Conservation (phyloP, 140 eudicot species). For the Flaveria floridana region DNA sequence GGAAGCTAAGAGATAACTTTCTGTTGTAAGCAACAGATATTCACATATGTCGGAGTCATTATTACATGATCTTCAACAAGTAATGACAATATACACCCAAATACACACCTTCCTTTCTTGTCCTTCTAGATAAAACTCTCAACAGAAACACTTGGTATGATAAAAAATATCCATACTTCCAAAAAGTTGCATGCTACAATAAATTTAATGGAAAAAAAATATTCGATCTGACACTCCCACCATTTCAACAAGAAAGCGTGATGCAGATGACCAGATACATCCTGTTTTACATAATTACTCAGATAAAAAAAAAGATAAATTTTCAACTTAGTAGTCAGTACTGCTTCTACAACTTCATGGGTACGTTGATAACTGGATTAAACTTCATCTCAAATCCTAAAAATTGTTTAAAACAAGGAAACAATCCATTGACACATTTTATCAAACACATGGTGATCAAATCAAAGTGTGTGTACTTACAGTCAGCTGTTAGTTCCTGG, state of each 20-base stretch:
- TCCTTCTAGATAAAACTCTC: neutral
- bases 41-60: neutral
- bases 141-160: neutral
- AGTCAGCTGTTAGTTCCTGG: neutral
- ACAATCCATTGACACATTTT: neutral
- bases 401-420: neutral
- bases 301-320: neutral
- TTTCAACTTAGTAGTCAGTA: neutral
- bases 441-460: conserved; percentile 1
- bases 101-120: conserved; percentile 19
- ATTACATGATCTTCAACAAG: conserved; percentile 10
- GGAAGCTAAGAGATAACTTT: neutral
- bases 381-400: neutral
- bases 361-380: neutral
- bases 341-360: neutral
- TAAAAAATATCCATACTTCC: neutral
- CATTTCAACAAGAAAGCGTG: no score
- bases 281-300: neutral
- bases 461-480: neutral
- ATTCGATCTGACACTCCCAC: no score
- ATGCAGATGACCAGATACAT: no score
- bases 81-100: conserved; percentile 11
- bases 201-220: no score
- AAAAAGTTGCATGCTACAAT: no score
- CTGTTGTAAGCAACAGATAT: conserved; percentile 14